Evolutionary conservation across 1,139 yeast species (phyloP).

Genomic region (Sugiyamaella pinicola): DNA sequence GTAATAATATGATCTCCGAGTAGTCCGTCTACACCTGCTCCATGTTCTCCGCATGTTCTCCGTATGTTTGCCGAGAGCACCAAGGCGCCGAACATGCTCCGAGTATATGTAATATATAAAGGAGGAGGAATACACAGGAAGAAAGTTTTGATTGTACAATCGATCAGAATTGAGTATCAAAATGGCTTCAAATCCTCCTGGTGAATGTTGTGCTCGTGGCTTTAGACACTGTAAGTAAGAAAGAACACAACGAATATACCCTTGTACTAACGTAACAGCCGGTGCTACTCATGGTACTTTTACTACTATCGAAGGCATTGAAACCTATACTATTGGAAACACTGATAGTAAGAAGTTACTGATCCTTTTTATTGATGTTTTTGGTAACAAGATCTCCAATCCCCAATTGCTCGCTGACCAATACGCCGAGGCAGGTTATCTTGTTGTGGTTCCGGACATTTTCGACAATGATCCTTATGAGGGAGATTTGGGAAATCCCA

Average conservation of each 20-base stretch:
- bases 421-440: conserved; percentile 62
- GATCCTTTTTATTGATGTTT: conserved; percentile 68
- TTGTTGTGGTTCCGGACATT: conserved; percentile 73
- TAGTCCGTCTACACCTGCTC: neutral
- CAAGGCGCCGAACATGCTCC: neutral
- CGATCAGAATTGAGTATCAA: neutral
- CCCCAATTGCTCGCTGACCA: conserved; percentile 67
- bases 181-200: conserved; percentile 41
- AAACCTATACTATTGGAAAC: conserved; percentile 60
- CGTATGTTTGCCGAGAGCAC: neutral
- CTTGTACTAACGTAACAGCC: conserved; percentile 47
- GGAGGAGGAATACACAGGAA: neutral
- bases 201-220: conserved; percentile 38
- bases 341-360: conserved; percentile 46
- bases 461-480: conserved; percentile 54
- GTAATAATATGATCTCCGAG: neutral
- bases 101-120: neutral
- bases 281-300: conserved; percentile 50
- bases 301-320: conserved; percentile 49
- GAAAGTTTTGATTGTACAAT: neutral
- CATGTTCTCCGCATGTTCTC: neutral
- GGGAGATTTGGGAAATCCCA: conserved; percentile 50
- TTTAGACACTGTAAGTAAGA: conserved; percentile 38
- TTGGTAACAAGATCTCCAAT: conserved; percentile 62
- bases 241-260: no score